Conservation (phyloP, 148 eudicot genomes). For the Cornus controversa region DNA sequence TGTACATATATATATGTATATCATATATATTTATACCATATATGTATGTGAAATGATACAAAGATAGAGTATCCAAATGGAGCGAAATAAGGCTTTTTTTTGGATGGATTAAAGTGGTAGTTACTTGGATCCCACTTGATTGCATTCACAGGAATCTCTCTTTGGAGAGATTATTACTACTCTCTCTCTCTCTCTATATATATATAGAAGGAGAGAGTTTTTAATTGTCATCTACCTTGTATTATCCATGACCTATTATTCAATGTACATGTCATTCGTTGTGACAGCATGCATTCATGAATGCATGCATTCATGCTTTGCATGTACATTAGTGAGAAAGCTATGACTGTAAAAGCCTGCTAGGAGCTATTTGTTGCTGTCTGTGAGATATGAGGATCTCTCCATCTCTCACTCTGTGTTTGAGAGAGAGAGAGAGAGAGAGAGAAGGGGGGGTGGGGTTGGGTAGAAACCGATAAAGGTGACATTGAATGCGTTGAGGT, state of each 20-base stretch:
- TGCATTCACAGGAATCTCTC: no score
- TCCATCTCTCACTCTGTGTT: not conserved
- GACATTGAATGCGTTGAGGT: not conserved
- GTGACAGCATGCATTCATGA: not conserved
- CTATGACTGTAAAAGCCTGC: conserved; percentile 7
- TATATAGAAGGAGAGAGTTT: not conserved
- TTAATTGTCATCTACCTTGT: not conserved
- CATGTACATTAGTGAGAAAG: conserved; percentile 1
- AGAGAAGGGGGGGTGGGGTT: not conserved
- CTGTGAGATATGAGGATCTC: not conserved
- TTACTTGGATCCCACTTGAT: no score
- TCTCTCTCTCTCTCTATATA: no score
- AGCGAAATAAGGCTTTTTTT: no score
- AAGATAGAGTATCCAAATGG: no score
- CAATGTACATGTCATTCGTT: not conserved
- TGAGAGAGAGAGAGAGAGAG: not conserved
- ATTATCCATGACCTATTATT: not conserved
- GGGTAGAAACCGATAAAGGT: not conserved
- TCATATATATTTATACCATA: no score
- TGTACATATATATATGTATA: no score
- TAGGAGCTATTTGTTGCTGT: conserved; percentile 2
- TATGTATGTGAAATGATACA: no score
- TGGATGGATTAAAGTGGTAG: no score
- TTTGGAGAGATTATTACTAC: not conserved
- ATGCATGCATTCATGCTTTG: not conserved